Base-by-base conservation (phyloP, 2,329 filamentous ascomycete genomes). In the Xylariaceae sp. region DNA sequence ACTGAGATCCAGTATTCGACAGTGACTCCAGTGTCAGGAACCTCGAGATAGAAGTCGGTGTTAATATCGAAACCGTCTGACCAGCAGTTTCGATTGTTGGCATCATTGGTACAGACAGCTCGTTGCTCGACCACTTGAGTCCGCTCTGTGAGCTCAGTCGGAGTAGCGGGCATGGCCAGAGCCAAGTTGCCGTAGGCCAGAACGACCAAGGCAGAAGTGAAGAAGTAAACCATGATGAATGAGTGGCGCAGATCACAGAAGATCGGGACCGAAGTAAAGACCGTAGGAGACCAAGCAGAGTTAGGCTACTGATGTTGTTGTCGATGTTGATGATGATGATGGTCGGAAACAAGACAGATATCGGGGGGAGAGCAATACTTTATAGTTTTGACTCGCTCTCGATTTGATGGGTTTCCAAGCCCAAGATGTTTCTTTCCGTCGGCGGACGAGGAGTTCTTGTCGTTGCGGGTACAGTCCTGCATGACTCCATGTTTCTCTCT, bases 1-100 rank as follows among this genome's bases (percentile, higher is more conserved):
- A 68, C 47, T 6, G 60, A 61, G n/a, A 65, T 52, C 55, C 61
- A 64, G 45, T 66, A 68, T 50, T 74, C 52, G 19, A 44, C 40
- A 2, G 32, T 39, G 11, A 54, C 49, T 6, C 52, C 52, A 6
- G 52, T 54, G 37, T 54, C 46, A 4, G 49, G 49, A n/a, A 5
- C 41, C 8, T 52, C 46, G 2, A 33, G 12, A 32, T 32, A 36
- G 19, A 49, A 54, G 7, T 32, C 27, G 4, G 27, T 32, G 27
- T 32, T 16, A 16, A 32, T 32, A 32, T 32, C 27, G 16, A 32
- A 32, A 16, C 27, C 27, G 16, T 32, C 27, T 32, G 27, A 14
- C 27, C 27, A 32, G 16, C 27, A 32, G 16, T 12, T 14, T 16
- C 27, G 27, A 32, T 12, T 14, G 27, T 12, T 32, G 27, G 27